A percentile compares a stretch with the other conserved stretches of the same genome.
phyloP scores from a whole-genome alignment of 2,329 filamentous ascomycete species.

The Apiospora aurea region DNA sequence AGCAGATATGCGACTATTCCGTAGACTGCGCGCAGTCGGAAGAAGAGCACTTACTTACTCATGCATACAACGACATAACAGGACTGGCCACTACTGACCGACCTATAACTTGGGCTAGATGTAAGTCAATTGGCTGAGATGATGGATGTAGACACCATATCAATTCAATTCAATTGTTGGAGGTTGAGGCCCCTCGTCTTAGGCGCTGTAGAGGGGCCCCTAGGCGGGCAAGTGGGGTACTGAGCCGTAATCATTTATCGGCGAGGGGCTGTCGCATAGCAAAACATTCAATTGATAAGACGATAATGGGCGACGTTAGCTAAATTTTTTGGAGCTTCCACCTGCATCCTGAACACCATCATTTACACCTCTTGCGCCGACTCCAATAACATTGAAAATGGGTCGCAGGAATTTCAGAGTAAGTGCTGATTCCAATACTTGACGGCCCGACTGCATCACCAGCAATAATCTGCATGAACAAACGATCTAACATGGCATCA shows the following conservation, averaged over 20 bases:
- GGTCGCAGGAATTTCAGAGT: constrained; percentile 15
- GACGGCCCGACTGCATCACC: too few relatives aligned
- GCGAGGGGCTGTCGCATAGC: constrained; percentile 18
- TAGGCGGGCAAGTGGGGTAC: not conserved
- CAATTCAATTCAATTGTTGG: not conserved
- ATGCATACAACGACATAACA: not conserved
- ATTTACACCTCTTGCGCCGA: constrained; percentile 13
- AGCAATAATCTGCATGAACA: not conserved
- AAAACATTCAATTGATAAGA: constrained; percentile 10
- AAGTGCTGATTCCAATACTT: not conserved
- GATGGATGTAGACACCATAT: not conserved
- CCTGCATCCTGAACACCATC: constrained; percentile 4
- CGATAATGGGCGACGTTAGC: constrained; percentile 1
- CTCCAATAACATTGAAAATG: constrained; percentile 12
- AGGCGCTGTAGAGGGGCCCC: not conserved
- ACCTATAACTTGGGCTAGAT: not conserved
- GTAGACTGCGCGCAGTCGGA: not conserved
- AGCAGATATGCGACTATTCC: not conserved
- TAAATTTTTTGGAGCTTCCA: constrained; percentile 12
- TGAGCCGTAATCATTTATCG: not conserved
- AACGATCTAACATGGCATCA: constrained; percentile 33
- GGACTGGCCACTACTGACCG: not conserved
- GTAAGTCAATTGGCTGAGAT: not conserved
- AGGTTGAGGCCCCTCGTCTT: too few relatives aligned
- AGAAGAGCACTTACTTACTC: not conserved